Evolutionary conservation across 768 basidiomycete genomes (phyloP).

Genomic region (Auricularia cornea): DNA sequence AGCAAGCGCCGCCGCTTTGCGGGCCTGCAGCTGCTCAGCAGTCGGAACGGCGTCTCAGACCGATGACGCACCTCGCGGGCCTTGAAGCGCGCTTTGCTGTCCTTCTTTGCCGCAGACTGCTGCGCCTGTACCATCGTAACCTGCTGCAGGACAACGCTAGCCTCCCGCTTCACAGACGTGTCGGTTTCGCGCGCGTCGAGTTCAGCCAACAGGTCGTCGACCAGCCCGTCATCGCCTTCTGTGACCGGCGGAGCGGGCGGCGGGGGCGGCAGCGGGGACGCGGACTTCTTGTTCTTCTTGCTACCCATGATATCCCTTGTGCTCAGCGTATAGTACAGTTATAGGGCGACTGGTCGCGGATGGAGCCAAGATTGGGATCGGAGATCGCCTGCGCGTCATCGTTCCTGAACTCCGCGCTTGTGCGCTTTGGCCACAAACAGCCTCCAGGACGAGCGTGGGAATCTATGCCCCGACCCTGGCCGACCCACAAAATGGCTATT

Average conservation of each 20-base stretch:
- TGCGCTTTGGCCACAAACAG: too few relatives aligned
- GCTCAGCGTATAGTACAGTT: too few relatives aligned
- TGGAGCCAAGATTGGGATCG: neutral
- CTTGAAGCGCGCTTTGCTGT: slow-evolving; percentile 54
- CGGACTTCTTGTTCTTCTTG: slow-evolving; percentile 45
- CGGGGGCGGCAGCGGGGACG: slow-evolving; percentile 20
- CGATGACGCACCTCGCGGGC: slow-evolving; percentile 54
- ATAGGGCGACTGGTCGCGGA: too few relatives aligned
- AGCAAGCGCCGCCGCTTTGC: slow-evolving; percentile 59
- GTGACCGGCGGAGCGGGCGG: slow-evolving; percentile 18
- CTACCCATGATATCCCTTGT: slow-evolving; percentile 8
- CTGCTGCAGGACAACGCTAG: slow-evolving; percentile 40
- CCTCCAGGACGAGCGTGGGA: too few relatives aligned
- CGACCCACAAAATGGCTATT: too few relatives aligned
- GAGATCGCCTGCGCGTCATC: neutral
- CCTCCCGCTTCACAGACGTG: slow-evolving; percentile 38
- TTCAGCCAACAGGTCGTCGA: slow-evolving; percentile 70
- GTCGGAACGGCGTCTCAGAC: neutral
- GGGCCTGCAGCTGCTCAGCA: slow-evolving; percentile 38
- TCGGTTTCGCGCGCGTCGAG: slow-evolving; percentile 51
- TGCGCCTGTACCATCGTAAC: slow-evolving; percentile 28
- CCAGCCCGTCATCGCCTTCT: slow-evolving; percentile 47
- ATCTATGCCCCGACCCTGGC: too few relatives aligned
- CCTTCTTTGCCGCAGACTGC: slow-evolving; percentile 36
- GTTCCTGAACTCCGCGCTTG: too few relatives aligned